Conservation (phyloP, 179 eudicot genomes). For the Drosera spatulata region DNA sequence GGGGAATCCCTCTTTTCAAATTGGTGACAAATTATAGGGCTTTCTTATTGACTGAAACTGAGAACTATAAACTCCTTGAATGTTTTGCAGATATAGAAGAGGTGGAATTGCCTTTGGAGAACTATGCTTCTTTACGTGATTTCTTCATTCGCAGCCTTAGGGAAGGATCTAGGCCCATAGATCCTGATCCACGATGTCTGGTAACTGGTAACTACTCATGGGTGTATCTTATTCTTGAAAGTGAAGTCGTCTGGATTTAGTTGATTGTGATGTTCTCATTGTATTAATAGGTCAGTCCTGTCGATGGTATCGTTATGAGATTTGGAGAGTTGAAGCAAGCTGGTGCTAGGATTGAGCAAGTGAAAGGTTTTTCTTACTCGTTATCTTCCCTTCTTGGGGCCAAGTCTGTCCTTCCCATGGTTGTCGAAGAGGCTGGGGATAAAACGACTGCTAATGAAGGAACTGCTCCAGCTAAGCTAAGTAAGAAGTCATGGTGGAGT, state of each 20-base stretch:
- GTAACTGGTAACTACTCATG: slow-evolving; percentile 85
- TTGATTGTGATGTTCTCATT: slow-evolving; percentile 5
- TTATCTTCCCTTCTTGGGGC: slow-evolving; percentile 68
- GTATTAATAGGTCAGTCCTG: slow-evolving; percentile 74
- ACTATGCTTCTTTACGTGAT: slow-evolving; percentile 66
- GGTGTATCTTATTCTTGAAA: slow-evolving; percentile 6
- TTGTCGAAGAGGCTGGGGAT: slow-evolving; percentile 27
- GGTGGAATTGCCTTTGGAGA: slow-evolving; percentile 68
- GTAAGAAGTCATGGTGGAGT: slow-evolving; percentile 88
- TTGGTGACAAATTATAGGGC: too few species aligned
- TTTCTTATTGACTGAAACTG: too few species aligned
- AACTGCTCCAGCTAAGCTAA: slow-evolving; percentile 16
- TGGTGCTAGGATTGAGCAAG: slow-evolving; percentile 94
- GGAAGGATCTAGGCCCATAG: slow-evolving; percentile 85
- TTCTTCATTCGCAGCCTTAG: slow-evolving; percentile 67
- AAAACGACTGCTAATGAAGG: slow-evolving; percentile 29
- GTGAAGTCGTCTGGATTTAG: slow-evolving; percentile 5
- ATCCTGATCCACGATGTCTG: slow-evolving; percentile 75
- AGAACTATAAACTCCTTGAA: background rate
- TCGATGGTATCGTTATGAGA: slow-evolving; percentile 76
- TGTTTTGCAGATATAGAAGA: slow-evolving; percentile 66
- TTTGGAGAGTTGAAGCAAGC: slow-evolving; percentile 79
- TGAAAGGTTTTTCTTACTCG: slow-evolving; percentile 90
- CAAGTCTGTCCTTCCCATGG: slow-evolving; percentile 49
- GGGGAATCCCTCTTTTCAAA: too few species aligned